These are phyloP conservation scores for Aspergillus alliaceus DNA, from an alignment of 2,329 filamentous ascomycete genomes.

Conservation along the genomic window DNA sequence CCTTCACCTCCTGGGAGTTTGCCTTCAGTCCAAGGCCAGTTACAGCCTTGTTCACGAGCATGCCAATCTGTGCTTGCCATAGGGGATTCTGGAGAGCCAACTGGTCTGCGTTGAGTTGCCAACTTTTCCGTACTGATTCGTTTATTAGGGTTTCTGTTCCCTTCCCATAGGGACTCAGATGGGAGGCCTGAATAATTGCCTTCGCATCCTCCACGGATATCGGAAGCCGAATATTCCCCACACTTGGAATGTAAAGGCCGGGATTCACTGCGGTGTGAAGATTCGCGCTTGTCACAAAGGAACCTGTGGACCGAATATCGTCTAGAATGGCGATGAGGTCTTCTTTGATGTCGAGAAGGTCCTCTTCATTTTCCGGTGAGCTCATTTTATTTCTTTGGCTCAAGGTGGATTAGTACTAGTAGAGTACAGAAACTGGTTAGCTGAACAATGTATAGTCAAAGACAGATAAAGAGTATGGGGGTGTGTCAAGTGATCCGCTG, in stretches of 20 bases:
- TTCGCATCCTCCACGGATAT: not conserved
- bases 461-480: no score
- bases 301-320: not conserved
- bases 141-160: constrained; percentile 12
- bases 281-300: not conserved
- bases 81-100: constrained; percentile 2
- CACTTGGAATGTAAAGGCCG: constrained; percentile 3
- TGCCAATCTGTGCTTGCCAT: not conserved
- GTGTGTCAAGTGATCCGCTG: no score
- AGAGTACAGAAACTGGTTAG: no score
- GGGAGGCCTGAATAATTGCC: not conserved
- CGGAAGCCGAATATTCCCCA: constrained; percentile 7
- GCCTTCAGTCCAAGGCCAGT: constrained; percentile 4
- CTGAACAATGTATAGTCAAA: no score
- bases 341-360: not conserved
- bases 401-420: no score
- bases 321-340: not conserved
- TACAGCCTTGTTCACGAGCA: not conserved
- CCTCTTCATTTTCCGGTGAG: not conserved
- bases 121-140: constrained; percentile 12
- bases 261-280: not conserved
- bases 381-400: not conserved
- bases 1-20: not conserved
- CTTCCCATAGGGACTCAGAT: constrained; percentile 9
- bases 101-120: constrained; percentile 9